Conservation (phyloP, 2,329 filamentous ascomycete genomes). For the Aureobasidium vineae region DNA sequence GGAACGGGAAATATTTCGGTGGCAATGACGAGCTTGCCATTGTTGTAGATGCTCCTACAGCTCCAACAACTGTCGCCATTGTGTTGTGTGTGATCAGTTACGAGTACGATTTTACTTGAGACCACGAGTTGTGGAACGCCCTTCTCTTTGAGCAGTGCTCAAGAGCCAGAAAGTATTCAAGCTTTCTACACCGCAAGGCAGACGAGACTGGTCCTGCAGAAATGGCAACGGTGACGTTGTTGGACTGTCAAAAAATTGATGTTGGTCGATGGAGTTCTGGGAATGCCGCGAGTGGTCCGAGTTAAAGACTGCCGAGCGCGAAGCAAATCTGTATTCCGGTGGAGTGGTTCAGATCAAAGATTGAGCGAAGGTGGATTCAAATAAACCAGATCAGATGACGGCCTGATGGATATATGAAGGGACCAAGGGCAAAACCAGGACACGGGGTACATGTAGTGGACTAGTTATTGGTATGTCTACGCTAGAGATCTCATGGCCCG, state of each 20-base stretch:
- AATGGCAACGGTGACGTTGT: slow-evolving; percentile 4
- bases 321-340: slow-evolving; percentile 11
- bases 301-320: not conserved
- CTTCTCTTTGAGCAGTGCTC: not conserved
- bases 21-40: slow-evolving; percentile 9
- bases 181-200: not conserved
- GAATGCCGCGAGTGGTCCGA: not conserved
- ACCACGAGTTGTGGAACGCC: not conserved
- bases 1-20: slow-evolving; percentile 34
- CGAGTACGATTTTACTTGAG: not conserved
- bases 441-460: slow-evolving; percentile 7
- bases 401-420: slow-evolving; percentile 11
- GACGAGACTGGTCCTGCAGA: slow-evolving; percentile 4
- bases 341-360: slow-evolving; percentile 18
- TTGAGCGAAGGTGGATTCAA: not conserved
- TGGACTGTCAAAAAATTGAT: slow-evolving; percentile 15
- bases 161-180: not conserved
- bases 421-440: slow-evolving; percentile 13
- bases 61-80: slow-evolving; percentile 10
- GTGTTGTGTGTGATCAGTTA: not conserved
- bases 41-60: slow-evolving; percentile 2
- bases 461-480: not conserved
- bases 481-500: slow-evolving; percentile 20
- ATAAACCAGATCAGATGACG: slow-evolving; percentile 12
- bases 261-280: not conserved